Evolutionary conservation across 2,329 filamentous ascomycete genomes (phyloP).

Genomic region (Aspergillus versicolor): DNA sequence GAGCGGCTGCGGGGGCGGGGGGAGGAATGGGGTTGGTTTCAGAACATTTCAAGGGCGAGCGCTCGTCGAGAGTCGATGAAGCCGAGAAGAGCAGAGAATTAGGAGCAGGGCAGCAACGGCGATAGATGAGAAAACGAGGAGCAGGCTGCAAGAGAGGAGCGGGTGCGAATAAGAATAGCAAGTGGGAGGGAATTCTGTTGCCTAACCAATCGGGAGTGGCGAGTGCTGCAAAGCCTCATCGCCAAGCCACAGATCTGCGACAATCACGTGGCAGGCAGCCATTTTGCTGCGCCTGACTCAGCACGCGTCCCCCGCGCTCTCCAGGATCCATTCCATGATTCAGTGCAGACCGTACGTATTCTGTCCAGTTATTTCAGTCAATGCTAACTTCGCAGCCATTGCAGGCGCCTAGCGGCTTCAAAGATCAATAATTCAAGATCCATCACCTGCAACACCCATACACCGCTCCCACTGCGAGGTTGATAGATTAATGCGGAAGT

Average conservation of each 20-base stretch:
- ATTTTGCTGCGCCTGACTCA: conserved; percentile 15
- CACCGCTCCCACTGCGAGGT: too few species aligned
- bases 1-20: conserved; percentile 11
- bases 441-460: too few species aligned
- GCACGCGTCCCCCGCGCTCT: background rate
- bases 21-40: conserved; percentile 13
- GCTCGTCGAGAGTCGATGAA: conserved; percentile 6
- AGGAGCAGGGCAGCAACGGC: conserved; percentile 7
- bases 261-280: conserved; percentile 33
- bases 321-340: background rate
- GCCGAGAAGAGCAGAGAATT: background rate
- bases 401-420: too few species aligned
- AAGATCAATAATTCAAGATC: too few species aligned
- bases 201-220: conserved; percentile 42
- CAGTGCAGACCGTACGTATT: background rate
- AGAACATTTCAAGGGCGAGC: conserved; percentile 17
- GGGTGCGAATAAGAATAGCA: conserved; percentile 22
- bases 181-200: conserved; percentile 41
- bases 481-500: too few species aligned
- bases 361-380: too few species aligned
- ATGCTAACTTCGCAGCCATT: background rate
- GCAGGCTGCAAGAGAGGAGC: conserved; percentile 10
- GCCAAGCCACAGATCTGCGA: conserved; percentile 24
- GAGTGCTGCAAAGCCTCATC: conserved; percentile 26
- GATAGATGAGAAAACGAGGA: conserved; percentile 11